Base-by-base conservation (phyloP, 192 early-diverging fungal species). In the Mortierella hygrophila region DNA sequence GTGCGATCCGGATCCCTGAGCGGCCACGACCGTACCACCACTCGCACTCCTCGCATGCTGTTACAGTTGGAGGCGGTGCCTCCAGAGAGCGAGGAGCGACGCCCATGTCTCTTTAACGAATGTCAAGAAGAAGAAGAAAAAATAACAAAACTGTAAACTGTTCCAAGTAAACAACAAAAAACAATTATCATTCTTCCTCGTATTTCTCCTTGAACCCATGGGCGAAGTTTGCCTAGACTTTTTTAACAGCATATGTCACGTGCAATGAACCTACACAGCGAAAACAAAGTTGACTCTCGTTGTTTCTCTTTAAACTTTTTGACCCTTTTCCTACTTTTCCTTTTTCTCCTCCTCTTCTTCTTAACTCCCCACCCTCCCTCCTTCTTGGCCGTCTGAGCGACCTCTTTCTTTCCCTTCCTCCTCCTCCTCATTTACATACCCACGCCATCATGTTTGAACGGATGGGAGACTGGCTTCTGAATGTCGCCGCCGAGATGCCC, bases 401-500 rank as follows among this genome's bases (percentile, higher is more conserved):
- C 69, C 29, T 44, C 37, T 46, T 37, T 47, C 16, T 7, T 32
- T 49, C 46, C 2, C 20, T 38, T 41, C 11, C 40, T 44, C 26
- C 0, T 41, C 70, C 3, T 44, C 21, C 18, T 41, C 40, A 11
- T 13, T 46, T 9, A 46, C 44, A 46, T 46, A 13, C 3, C 44
- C 44, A 70, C 8, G 16, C 72, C 23, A 49, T 49, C 75, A 86
- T 86, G 84, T 79, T 86, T 78, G 79, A 86, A 46, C 46, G 41
- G 23, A 42, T 90, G 49, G 89, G 84, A 18, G 75, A 83, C 52
- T 87, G 81, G 78, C 74, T 90, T 6, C 29, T 81, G 54, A 52
- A 69, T 35, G 74, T 90, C 57, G 88, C 87, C 23, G 83, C 82
- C n/a, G 81, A 88, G 63, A 83, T 91, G 60, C 89, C 91, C 38